These are phyloP conservation scores for Leccinum rimulosum DNA, from an alignment of 768 basidiomycete genomes.

Conservation along the genomic window DNA sequence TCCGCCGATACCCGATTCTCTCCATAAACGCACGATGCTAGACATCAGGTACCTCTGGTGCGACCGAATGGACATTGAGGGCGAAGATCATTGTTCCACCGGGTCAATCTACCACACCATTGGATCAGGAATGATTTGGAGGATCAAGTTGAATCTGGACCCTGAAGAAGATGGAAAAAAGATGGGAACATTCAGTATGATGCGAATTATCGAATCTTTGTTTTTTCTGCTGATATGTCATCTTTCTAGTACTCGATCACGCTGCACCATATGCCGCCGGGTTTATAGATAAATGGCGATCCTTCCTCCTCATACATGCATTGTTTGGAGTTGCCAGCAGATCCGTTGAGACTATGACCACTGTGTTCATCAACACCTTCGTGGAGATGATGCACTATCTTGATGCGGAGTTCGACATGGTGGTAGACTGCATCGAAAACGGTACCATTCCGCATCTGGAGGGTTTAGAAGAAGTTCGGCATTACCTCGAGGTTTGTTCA, in stretches of 20 bases:
- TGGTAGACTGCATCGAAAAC: constrained; percentile 12
- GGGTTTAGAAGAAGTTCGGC: constrained; percentile 2
- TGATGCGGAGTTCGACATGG: constrained; percentile 8
- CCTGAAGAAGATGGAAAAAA: neutral
- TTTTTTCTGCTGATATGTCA: neutral
- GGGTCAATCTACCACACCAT: neutral
- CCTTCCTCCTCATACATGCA: neutral
- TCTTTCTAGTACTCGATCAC: neutral
- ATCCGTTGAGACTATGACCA: constrained; percentile 3
- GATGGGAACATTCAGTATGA: neutral
- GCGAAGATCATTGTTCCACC: neutral
- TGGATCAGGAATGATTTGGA: neutral
- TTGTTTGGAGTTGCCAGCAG: neutral
- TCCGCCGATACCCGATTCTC: neutral
- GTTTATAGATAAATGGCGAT: neutral
- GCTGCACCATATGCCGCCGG: neutral
- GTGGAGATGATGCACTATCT: constrained; percentile 11
- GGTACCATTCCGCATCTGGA: constrained; percentile 11
- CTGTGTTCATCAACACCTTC: constrained; percentile 10
- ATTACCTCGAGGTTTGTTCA: constrained; percentile 1
- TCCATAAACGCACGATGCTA: constrained; percentile 6
- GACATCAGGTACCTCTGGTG: neutral
- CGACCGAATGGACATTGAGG: neutral
- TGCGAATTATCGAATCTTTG: neutral
- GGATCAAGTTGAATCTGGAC: neutral